phyloP scores from a whole-genome alignment of 306 rosid species.

The Leucaena leucocephala region DNA sequence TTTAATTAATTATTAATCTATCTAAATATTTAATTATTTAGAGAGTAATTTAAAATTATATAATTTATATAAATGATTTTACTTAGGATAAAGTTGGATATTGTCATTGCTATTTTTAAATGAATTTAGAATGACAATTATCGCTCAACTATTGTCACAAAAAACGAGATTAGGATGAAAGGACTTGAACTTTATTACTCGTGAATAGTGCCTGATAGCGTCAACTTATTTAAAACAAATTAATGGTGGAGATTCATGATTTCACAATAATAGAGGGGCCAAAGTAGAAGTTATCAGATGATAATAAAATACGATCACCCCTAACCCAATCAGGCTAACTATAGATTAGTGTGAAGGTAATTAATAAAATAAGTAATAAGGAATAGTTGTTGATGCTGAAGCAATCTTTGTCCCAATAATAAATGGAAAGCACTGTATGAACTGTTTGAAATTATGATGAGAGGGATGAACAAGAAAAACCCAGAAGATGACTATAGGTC shows the following conservation, averaged over 20 bases:
- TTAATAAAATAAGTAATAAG: neutral
- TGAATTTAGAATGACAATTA: neutral
- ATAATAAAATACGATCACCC: neutral
- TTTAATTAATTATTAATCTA: too few relatives aligned
- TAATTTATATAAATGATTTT: too few relatives aligned
- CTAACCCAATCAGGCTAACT: neutral
- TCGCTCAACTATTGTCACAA: too few relatives aligned
- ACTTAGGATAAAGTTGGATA: too few relatives aligned
- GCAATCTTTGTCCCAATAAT: neutral
- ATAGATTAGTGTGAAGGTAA: neutral
- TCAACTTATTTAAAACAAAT: neutral
- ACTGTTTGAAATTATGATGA: conserved; percentile 21
- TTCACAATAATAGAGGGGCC: neutral
- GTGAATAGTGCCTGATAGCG: neutral
- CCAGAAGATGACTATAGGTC: conserved; percentile 21
- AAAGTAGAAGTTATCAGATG: neutral
- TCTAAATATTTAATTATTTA: too few relatives aligned
- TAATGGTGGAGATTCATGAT: neutral
- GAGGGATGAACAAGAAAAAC: conserved; percentile 14
- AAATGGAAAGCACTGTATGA: conserved; percentile 26
- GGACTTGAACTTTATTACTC: neutral
- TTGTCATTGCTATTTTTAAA: too few relatives aligned
- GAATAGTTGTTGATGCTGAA: conserved; percentile 4
- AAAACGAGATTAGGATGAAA: too few relatives aligned
- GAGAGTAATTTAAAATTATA: too few relatives aligned